Base-by-base conservation (phyloP, 2,329 filamentous ascomycete genomes). In the Penicillium hesseltinei region DNA sequence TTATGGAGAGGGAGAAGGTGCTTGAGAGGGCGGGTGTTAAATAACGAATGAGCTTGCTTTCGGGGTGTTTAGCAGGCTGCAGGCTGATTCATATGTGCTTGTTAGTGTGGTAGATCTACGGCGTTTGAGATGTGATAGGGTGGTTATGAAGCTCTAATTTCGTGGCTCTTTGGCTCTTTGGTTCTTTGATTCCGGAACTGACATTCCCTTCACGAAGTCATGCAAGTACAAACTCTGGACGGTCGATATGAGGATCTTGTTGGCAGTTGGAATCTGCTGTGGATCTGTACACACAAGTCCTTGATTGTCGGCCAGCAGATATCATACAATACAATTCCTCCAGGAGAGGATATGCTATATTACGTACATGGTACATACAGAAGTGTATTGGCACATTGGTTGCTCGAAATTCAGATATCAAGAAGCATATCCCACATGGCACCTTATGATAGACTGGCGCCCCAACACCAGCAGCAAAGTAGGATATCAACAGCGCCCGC, bases 1-100 rank as follows among this genome's bases (percentile, higher is more conserved):
- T 97, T 42, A 80, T 97, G 74, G 93, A 97, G 80, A 82, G 94
- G 72, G 94, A 99, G 81, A 88, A 88, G 60, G 89, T 91, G 68
- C 73, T 96, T 66, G 88, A 86, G 57, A 86, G 88, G 76, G 78
- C 77, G 4, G 80, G 80, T 10, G 68, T 79, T 23, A 80, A 79
- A 74, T 79, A 66, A 62, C 21, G 6, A 3, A 35, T 51, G 35
- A 39, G 2, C 17, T 45, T 35, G 15, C 9, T 36, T 15, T 17
- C 3, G 19, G 27, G 29, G 21, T 51, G 21, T 27, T 21, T n/a
- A 11, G 29, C 13, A 19, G 13, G 36, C 35, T 50, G 8, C 29
- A 44, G n/a, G 39, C 39, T 53, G 29, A 25, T 44, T 9, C 15
- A 15, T 33, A 10, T 39, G 33, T 29, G 43, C 40, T 47, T 46